phyloP scores from a whole-genome alignment of 768 basidiomycete species.

The Hirschioporus abietinus region DNA sequence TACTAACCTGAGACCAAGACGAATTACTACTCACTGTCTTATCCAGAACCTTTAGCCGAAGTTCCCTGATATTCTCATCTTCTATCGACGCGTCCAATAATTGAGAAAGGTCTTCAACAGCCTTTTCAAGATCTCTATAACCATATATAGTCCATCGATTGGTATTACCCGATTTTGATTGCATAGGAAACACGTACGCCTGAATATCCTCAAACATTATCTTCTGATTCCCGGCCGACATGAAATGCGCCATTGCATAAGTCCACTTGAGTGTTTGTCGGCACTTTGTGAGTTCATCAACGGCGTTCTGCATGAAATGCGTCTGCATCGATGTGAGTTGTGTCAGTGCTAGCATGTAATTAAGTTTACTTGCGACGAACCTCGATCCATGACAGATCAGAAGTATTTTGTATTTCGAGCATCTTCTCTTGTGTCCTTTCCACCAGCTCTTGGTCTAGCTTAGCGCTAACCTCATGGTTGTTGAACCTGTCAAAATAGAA shows the following conservation, averaged over 20 bases:
- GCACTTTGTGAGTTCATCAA: slow-evolving; percentile 14
- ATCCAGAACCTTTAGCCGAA: slow-evolving; percentile 13
- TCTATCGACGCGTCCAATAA: slow-evolving; percentile 13
- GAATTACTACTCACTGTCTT: slow-evolving; percentile 10
- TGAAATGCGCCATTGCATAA: slow-evolving; percentile 15
- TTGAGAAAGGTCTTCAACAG: slow-evolving; percentile 14
- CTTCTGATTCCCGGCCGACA: slow-evolving; percentile 14
- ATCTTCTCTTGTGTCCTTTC: slow-evolving; percentile 14
- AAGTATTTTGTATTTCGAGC: slow-evolving; percentile 11
- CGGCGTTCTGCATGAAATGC: slow-evolving; percentile 14
- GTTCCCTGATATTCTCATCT: slow-evolving; percentile 4
- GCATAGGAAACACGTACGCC: slow-evolving; percentile 9
- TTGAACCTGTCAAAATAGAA: slow-evolving; percentile 16
- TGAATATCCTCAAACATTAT: slow-evolving; percentile 16
- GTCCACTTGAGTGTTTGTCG: slow-evolving; percentile 16
- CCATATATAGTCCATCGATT: not conserved
- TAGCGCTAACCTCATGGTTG: slow-evolving; percentile 15
- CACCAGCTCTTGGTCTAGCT: slow-evolving; percentile 10
- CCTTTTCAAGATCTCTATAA: slow-evolving; percentile 13
- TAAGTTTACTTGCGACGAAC: not conserved
- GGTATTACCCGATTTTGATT: not conserved
- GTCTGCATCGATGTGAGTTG: not conserved
- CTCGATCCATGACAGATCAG: slow-evolving; percentile 15
- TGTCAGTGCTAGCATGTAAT: not conserved
- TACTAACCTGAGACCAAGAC: not conserved